Conservation (phyloP, 176 grass and related monocot species). For the Melocanna baccifera region DNA sequence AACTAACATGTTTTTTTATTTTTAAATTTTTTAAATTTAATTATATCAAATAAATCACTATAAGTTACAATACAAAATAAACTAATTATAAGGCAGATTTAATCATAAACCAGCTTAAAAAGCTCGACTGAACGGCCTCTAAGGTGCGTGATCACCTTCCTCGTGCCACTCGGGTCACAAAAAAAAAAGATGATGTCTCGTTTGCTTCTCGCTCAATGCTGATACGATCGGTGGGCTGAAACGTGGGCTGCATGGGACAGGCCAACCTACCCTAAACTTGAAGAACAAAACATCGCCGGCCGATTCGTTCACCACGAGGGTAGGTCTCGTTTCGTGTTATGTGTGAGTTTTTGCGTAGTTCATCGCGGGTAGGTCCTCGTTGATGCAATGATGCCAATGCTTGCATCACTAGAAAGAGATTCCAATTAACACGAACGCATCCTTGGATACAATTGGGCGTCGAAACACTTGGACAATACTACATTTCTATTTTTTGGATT, state of each 20-base stretch:
- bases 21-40: too few relatives aligned
- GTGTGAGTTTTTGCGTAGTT: not conserved
- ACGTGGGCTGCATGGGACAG: not conserved
- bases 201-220: conserved; percentile 40
- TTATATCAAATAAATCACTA: too few relatives aligned
- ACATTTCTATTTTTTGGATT: too few relatives aligned
- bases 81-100: too few relatives aligned
- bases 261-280: conserved; percentile 23
- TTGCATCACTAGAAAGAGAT: not conserved
- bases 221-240: not conserved
- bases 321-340: not conserved
- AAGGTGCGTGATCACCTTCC: conserved; percentile 45
- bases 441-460: not conserved
- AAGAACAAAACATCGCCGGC: not conserved
- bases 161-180: not conserved
- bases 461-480: too few relatives aligned
- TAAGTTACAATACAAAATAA: too few relatives aligned
- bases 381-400: not conserved
- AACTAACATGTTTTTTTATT: too few relatives aligned
- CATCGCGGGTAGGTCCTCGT: not conserved
- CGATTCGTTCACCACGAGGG: not conserved
- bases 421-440: not conserved
- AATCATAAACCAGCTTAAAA: too few relatives aligned
- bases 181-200: not conserved
- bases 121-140: too few relatives aligned